Conservation (phyloP, 2,329 filamentous ascomycete species). For the Nemania sp. region DNA sequence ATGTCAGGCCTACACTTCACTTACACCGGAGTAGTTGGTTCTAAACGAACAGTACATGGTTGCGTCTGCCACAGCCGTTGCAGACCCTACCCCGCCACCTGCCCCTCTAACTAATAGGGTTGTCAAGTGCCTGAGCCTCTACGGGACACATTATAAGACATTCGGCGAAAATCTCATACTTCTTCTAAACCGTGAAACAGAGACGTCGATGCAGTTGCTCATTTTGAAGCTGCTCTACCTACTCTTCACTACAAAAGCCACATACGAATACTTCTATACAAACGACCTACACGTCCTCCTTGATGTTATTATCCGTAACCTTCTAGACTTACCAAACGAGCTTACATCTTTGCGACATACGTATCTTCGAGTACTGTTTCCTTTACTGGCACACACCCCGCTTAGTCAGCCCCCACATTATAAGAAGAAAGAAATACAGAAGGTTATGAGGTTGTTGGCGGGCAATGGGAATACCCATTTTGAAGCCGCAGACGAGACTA, state of each 20-base stretch:
- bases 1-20: neutral
- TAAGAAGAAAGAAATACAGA: slow-evolving; percentile 86
- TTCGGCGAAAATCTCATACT: slow-evolving; percentile 99
- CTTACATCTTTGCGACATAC: slow-evolving; percentile 84
- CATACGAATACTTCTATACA: slow-evolving; percentile 98
- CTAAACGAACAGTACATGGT: slow-evolving; percentile 99
- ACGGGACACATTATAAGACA: slow-evolving; percentile 86
- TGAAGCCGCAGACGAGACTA: slow-evolving; percentile 83
- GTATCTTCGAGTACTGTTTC: slow-evolving; percentile 92
- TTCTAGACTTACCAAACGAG: slow-evolving; percentile 94
- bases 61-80: slow-evolving; percentile 66
- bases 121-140: slow-evolving; percentile 86
- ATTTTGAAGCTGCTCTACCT: slow-evolving; percentile 96
- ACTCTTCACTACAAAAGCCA: slow-evolving; percentile 90
- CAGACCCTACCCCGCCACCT: slow-evolving; percentile 55
- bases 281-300: slow-evolving; percentile 95
- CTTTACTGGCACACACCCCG: slow-evolving; percentile 91
- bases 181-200: slow-evolving; percentile 91
- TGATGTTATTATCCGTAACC: slow-evolving; percentile 94
- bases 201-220: slow-evolving; percentile 93
- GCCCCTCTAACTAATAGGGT: slow-evolving; percentile 86
- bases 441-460: slow-evolving; percentile 78
- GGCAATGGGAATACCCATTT: slow-evolving; percentile 78
- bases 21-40: slow-evolving; percentile 73
- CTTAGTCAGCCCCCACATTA: slow-evolving; percentile 88